Conservation (phyloP, 306 rosid genomes). For the Glycine latifolia region DNA sequence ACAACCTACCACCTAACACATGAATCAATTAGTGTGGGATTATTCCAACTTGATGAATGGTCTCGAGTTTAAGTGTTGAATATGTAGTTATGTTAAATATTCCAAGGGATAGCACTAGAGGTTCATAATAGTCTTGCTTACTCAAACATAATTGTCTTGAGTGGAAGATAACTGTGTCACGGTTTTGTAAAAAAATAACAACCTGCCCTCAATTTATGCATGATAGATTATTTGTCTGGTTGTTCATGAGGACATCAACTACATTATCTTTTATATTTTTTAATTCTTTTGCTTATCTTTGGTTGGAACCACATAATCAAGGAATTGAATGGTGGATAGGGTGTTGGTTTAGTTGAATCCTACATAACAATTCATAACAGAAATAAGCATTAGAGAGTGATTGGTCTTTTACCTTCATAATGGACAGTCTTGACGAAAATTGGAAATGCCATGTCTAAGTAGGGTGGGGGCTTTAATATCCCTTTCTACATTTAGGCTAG, state of each 20-base stretch:
- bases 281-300: constrained; percentile 38
- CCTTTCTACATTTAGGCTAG: too few relatives aligned
- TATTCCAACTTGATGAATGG: too few relatives aligned
- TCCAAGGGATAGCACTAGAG: too few relatives aligned
- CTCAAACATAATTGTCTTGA: too few relatives aligned
- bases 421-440: neutral
- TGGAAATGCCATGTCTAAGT: neutral
- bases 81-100: too few relatives aligned
- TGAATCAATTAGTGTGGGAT: too few relatives aligned
- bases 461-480: neutral
- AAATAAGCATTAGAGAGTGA: constrained; percentile 34
- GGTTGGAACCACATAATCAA: constrained; percentile 59
- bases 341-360: constrained; percentile 57
- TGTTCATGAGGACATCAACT: constrained; percentile 43
- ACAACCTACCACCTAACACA: too few relatives aligned
- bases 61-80: too few relatives aligned
- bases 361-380: constrained; percentile 54
- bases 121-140: too few relatives aligned
- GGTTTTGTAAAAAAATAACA: too few relatives aligned
- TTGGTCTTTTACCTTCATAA: constrained; percentile 7
- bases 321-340: constrained; percentile 45
- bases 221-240: constrained; percentile 45
- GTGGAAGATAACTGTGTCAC: too few relatives aligned
- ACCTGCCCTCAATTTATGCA: constrained; percentile 47
- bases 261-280: neutral